Base-by-base conservation (phyloP, 140 eudicot genomes). In the Flaveria floridana region DNA sequence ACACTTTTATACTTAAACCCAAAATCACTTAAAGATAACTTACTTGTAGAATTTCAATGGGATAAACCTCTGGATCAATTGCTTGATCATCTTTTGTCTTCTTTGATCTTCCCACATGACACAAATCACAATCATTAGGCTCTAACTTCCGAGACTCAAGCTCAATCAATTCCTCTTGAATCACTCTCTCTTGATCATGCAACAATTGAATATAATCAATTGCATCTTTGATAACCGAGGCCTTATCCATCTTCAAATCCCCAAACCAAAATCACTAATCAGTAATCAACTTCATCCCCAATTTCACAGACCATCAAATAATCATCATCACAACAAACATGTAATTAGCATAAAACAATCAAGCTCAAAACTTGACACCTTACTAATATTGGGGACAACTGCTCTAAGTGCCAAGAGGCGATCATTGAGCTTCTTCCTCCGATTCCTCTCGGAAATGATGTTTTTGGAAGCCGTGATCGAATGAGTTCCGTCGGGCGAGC, bases 371-470 rank as follows among this genome's bases (percentile, higher is more conserved):
- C 12, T 2, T 11, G 61, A 79, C 88, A 89, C 98, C 95, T 92
- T 92, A 41, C 74, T 87, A 48, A 92, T 92, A 63, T 86, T 92
- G 8, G 98, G 98, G 75, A 92, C 98, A 46, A 89, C 95, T 3
- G 96, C 87, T 81, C 98, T 79, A 2, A 92, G 95, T 16, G 98
- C 98, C 55, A 84, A 88, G 44, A 92, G 85, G 59, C 87, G 86
- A 19, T 92, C 92, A 57, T 86, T 87, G 15, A 92, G 85, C 76
- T 83, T 92, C 82, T 83, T 87, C 78, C 98, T 82, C 46, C 96
- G 65, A 21, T 87, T 92, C 73, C 96, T 86, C 82, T 92, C 98
- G 2, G 92, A 87, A 9, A 83, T 87, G 47, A 90, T 83, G 88
- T 86, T 88, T 79, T 91, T 91, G 2, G 88, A 81, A 0, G 85